These are phyloP conservation scores for Lignosus rhinocerotis DNA, from an alignment of 1,284 basidiomycete genomes.

Conservation along the genomic window DNA sequence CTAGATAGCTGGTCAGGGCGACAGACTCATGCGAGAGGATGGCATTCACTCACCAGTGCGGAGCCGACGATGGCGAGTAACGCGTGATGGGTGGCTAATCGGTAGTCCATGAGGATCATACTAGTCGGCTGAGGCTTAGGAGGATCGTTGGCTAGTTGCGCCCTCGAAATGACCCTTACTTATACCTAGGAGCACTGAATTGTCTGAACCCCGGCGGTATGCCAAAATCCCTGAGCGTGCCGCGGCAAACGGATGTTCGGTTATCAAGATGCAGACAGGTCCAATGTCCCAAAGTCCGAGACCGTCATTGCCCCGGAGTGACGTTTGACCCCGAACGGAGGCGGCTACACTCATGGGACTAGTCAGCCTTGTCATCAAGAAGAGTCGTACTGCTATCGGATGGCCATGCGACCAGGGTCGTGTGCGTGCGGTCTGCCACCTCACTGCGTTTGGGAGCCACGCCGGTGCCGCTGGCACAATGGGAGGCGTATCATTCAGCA, in stretches of 20 bases:
- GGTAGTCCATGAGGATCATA: constrained; percentile 8
- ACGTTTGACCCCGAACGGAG: not conserved
- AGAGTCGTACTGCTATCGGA: constrained; percentile 8
- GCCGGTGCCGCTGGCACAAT: constrained; percentile 5
- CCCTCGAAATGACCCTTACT: not conserved
- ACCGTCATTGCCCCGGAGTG: constrained; percentile 1
- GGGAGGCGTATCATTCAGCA: constrained; percentile 1
- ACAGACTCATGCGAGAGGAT: not conserved
- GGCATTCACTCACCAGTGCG: constrained; percentile 16
- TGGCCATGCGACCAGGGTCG: constrained; percentile 1
- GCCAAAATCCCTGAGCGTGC: constrained; percentile 1
- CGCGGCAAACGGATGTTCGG: constrained; percentile 1
- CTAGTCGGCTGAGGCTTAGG: not conserved
- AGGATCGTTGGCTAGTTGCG: not conserved
- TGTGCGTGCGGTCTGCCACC: constrained; percentile 2
- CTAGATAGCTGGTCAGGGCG: constrained; percentile 6
- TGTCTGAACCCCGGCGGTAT: not conserved
- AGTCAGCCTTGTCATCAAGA: not conserved
- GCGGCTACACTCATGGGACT: not conserved
- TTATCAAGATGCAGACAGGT: constrained; percentile 9
- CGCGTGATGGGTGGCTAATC: constrained; percentile 8
- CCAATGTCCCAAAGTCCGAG: constrained; percentile 4
- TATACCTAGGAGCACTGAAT: constrained; percentile 1
- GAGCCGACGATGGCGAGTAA: constrained; percentile 11
- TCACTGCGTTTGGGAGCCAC: constrained; percentile 1